Percentiles rank a stretch among this genome's conserved stretches.
Conservation (phyloP, 495 filamentous ascomycete species). For the Hapsidospora chrysogenum region DNA sequence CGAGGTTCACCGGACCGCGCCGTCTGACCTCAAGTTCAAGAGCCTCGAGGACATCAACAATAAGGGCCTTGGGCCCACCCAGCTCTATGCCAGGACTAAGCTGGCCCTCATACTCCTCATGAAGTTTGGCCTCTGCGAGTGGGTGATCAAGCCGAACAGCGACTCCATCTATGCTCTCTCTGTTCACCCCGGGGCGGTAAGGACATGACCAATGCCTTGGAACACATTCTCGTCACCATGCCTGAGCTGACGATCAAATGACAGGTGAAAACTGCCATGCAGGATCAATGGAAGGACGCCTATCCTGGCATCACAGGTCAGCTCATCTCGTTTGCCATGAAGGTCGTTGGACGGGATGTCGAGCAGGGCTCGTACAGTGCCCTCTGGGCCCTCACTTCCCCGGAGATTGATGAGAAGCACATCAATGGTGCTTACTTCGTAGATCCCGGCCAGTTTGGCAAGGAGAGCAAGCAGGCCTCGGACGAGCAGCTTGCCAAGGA, state of each 20-base stretch:
- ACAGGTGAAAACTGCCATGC: slow-evolving; percentile 28
- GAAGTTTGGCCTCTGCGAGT: slow-evolving; percentile 22
- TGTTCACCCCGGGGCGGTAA: slow-evolving; percentile 26
- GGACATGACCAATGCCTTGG: no score
- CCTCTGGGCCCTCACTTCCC: slow-evolving; percentile 20
- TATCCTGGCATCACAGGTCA: slow-evolving; percentile 25
- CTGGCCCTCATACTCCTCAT: slow-evolving; percentile 36
- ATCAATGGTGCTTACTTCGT: slow-evolving; percentile 25
- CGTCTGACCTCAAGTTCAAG: slow-evolving; percentile 26
- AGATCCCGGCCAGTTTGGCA: slow-evolving; percentile 14
- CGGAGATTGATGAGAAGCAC: slow-evolving; percentile 23
- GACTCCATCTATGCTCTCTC: slow-evolving; percentile 22
- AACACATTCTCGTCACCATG: background rate
- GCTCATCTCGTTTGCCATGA: slow-evolving; percentile 16
- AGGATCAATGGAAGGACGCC: slow-evolving; percentile 30
- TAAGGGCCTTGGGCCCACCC: slow-evolving; percentile 28
- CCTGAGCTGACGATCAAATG: no score
- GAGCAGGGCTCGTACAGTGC: slow-evolving; percentile 28
- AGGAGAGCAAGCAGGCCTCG: slow-evolving; percentile 21
- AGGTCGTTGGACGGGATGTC: slow-evolving; percentile 14
- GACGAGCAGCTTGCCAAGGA: slow-evolving; percentile 20
- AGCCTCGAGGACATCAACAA: slow-evolving; percentile 36
- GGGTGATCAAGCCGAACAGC: slow-evolving; percentile 23
- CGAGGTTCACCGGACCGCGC: slow-evolving; percentile 32
- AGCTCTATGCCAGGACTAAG: slow-evolving; percentile 37